These are phyloP conservation scores for Dactylellina drechsleri DNA, from an alignment of 2,329 filamentous ascomycete species.

Conservation along the genomic window DNA sequence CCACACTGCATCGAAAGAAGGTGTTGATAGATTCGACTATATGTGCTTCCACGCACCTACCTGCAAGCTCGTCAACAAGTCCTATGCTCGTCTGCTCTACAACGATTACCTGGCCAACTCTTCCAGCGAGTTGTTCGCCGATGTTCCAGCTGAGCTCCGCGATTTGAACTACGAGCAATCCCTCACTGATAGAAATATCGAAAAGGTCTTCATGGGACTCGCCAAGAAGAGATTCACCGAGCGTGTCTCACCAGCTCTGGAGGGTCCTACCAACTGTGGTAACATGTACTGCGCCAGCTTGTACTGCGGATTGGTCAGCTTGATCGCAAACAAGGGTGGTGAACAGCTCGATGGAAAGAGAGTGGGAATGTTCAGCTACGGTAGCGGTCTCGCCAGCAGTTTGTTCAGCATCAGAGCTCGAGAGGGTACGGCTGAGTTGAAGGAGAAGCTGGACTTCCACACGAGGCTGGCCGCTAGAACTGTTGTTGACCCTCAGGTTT, in stretches of 20 bases:
- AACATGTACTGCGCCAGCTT: constrained; percentile 73
- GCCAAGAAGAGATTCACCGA: constrained; percentile 86
- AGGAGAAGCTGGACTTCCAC: constrained; percentile 75
- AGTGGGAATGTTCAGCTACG: constrained; percentile 81
- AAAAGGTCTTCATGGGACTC: constrained; percentile 86
- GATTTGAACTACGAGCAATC: constrained; percentile 83
- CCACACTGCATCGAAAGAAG: constrained; percentile 67
- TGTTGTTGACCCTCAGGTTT: constrained; percentile 75
- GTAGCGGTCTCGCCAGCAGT: constrained; percentile 76
- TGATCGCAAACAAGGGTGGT: constrained; percentile 73
- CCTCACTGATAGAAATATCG: constrained; percentile 80
- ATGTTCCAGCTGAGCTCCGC: constrained; percentile 78
- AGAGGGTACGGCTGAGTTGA: constrained; percentile 75
- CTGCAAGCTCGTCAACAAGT: constrained; percentile 88
- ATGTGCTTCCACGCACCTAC: constrained; percentile 84
- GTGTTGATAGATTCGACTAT: constrained; percentile 84
- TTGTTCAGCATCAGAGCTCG: constrained; percentile 79
- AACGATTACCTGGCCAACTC: constrained; percentile 83
- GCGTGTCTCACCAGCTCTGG: constrained; percentile 76
- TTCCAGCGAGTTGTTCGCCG: constrained; percentile 73
- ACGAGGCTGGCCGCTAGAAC: constrained; percentile 73
- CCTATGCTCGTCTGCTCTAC: constrained; percentile 83
- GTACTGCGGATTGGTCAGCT: constrained; percentile 68
- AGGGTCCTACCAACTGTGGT: constrained; percentile 79
- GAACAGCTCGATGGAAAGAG: constrained; percentile 76